Conservation (phyloP, 768 basidiomycete genomes). For the Candolleomyces eurysporus region DNA sequence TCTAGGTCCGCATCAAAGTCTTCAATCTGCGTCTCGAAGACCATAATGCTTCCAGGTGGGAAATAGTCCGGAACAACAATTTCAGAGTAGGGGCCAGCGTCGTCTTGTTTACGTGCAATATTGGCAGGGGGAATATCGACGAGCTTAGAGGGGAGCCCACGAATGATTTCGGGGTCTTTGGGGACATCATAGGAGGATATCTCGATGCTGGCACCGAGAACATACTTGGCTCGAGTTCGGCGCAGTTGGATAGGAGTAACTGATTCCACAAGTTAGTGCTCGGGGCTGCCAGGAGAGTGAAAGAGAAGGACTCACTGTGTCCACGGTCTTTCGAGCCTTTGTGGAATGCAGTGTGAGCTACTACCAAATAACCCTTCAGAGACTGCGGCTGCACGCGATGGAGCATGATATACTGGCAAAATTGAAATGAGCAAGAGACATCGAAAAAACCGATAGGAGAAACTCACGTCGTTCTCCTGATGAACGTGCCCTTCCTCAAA, state of each 20-base stretch:
- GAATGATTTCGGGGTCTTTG: conserved; percentile 51
- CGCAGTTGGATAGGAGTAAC: conserved; percentile 84
- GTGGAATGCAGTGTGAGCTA: conserved; percentile 91
- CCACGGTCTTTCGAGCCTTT: conserved; percentile 82
- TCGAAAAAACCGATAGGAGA: neutral
- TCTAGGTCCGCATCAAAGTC: conserved; percentile 73
- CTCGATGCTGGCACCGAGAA: conserved; percentile 75
- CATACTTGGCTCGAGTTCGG: conserved; percentile 74
- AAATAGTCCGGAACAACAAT: conserved; percentile 84
- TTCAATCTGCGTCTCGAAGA: conserved; percentile 85
- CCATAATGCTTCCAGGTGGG: conserved; percentile 93
- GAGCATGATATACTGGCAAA: conserved; percentile 80
- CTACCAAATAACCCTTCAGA: conserved; percentile 88
- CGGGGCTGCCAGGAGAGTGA: neutral
- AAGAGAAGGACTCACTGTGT: conserved; percentile 49
- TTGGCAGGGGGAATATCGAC: conserved; percentile 59
- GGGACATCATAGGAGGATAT: conserved; percentile 59
- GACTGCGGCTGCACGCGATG: conserved; percentile 89
- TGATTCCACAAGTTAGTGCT: conserved; percentile 23
- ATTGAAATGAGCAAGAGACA: neutral
- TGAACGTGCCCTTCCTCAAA: conserved; percentile 95
- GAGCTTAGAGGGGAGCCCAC: conserved; percentile 71
- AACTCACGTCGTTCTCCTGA: conserved; percentile 89
- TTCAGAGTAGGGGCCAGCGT: conserved; percentile 69
- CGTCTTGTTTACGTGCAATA: conserved; percentile 61